Percentiles rank a stretch among this genome's conserved stretches.
Evolutionary conservation across 768 basidiomycete species (phyloP).

Genomic region (Lactarius deliciosus): DNA sequence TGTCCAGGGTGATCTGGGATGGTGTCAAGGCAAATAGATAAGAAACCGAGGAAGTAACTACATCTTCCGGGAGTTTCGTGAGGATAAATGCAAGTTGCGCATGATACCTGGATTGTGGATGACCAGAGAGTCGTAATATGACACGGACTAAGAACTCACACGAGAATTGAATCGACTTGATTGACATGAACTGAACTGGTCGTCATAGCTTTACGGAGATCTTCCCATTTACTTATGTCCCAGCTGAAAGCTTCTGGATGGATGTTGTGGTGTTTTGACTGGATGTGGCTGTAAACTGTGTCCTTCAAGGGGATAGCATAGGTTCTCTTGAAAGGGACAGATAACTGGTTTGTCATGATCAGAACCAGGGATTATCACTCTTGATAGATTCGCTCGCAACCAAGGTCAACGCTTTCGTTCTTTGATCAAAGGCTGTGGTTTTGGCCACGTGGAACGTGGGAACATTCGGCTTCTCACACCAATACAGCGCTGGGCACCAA

Average conservation of each 20-base stretch:
- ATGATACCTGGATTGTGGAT: slow-evolving; percentile 65
- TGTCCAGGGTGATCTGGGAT: slow-evolving; percentile 64
- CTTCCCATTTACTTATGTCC: slow-evolving; percentile 73
- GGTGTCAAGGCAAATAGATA: slow-evolving; percentile 11
- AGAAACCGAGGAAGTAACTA: slow-evolving; percentile 38
- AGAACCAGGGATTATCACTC: not conserved
- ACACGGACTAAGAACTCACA: slow-evolving; percentile 47
- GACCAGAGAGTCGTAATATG: slow-evolving; percentile 22
- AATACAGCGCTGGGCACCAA: not conserved
- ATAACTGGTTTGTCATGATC: slow-evolving; percentile 74
- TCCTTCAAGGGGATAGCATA: slow-evolving; percentile 53
- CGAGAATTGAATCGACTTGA: slow-evolving; percentile 50
- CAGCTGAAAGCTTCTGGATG: slow-evolving; percentile 83
- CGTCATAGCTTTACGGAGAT: slow-evolving; percentile 57
- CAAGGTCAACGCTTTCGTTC: not conserved
- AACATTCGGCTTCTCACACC: not conserved
- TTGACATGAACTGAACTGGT: slow-evolving; percentile 55
- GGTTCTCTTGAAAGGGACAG: slow-evolving; percentile 73
- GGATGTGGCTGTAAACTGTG: slow-evolving; percentile 64
- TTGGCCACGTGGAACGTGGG: not conserved
- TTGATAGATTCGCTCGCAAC: slow-evolving; percentile 6
- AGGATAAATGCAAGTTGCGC: slow-evolving; percentile 83
- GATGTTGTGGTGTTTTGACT: slow-evolving; percentile 56
- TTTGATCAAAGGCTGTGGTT: not conserved
- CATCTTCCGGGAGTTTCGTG: slow-evolving; percentile 83